These are phyloP conservation scores for Syzygium jambos DNA, from an alignment of 345 rosid genomes.

Conservation along the genomic window DNA sequence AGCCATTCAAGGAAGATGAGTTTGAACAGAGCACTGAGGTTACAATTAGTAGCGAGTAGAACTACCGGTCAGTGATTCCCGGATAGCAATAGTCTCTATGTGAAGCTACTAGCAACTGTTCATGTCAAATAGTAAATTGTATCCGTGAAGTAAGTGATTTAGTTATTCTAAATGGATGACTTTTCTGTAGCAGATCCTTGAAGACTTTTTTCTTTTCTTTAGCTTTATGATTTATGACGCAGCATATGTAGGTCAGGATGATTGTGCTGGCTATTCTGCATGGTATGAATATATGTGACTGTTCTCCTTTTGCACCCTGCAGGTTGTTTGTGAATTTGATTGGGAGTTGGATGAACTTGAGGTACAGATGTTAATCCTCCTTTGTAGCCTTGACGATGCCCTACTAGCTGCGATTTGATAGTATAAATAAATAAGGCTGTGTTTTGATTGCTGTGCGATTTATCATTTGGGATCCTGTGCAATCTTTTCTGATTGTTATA, in stretches of 20 bases:
- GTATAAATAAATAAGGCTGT: background rate
- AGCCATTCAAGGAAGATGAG: slow-evolving; percentile 89
- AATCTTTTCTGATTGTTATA: background rate
- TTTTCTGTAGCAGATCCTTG: background rate
- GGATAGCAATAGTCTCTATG: too few species aligned
- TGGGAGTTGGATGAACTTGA: slow-evolving; percentile 88
- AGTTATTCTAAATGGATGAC: background rate
- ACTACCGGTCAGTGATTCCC: slow-evolving; percentile 64
- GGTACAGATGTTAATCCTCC: slow-evolving; percentile 25
- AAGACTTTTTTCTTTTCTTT: background rate
- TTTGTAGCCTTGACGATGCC: background rate
- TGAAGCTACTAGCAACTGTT: too few species aligned
- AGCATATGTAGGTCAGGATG: background rate
- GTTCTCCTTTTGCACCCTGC: slow-evolving; percentile 21
- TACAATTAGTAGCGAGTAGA: slow-evolving; percentile 65
- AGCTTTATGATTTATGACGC: background rate
- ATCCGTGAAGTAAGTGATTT: background rate
- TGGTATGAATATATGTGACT: background rate
- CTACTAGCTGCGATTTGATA: background rate
- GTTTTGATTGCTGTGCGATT: background rate
- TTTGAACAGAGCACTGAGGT: slow-evolving; percentile 86
- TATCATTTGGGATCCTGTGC: background rate
- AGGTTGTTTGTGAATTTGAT: slow-evolving; percentile 92
- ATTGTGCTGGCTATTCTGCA: background rate
- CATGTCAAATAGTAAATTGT: background rate